These are phyloP conservation scores for Debaryomyces hansenii DNA, from an alignment of 805 yeast genomes.

Conservation along the genomic window DNA sequence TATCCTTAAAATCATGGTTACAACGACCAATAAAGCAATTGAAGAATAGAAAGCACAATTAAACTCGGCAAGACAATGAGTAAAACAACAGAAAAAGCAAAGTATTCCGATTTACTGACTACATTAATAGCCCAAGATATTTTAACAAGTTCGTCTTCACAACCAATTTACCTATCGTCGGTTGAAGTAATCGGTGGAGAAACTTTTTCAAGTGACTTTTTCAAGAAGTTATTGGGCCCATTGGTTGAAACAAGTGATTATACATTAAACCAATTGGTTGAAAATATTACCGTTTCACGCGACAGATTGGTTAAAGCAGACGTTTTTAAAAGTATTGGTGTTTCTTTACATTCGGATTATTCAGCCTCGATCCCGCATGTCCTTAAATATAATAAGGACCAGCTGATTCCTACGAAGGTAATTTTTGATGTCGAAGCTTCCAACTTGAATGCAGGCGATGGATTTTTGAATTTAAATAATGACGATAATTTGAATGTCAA, in stretches of 20 bases:
- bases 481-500: constrained; percentile 38
- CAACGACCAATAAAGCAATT: neutral
- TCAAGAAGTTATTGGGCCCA: constrained; percentile 46
- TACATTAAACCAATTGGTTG: constrained; percentile 43
- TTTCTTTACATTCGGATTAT: constrained; percentile 44
- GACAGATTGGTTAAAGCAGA: constrained; percentile 43
- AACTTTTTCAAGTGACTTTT: constrained; percentile 45
- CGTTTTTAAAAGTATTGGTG: constrained; percentile 41
- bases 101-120: constrained; percentile 15
- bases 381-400: constrained; percentile 34
- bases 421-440: constrained; percentile 38
- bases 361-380: constrained; percentile 22
- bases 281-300: constrained; percentile 29
- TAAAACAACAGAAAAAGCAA: neutral
- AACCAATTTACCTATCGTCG: constrained; percentile 34
- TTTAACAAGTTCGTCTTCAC: constrained; percentile 27
- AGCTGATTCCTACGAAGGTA: constrained; percentile 47
- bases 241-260: constrained; percentile 40
- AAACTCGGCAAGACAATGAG: neutral
- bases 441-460: constrained; percentile 36
- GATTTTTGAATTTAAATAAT: constrained; percentile 34
- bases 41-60: neutral
- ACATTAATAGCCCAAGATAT: constrained; percentile 29
- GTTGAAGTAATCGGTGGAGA: constrained; percentile 45
- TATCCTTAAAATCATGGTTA: neutral